Base-by-base conservation (phyloP, 768 basidiomycete genomes). In the Phylloporus rhodoxanthus region DNA sequence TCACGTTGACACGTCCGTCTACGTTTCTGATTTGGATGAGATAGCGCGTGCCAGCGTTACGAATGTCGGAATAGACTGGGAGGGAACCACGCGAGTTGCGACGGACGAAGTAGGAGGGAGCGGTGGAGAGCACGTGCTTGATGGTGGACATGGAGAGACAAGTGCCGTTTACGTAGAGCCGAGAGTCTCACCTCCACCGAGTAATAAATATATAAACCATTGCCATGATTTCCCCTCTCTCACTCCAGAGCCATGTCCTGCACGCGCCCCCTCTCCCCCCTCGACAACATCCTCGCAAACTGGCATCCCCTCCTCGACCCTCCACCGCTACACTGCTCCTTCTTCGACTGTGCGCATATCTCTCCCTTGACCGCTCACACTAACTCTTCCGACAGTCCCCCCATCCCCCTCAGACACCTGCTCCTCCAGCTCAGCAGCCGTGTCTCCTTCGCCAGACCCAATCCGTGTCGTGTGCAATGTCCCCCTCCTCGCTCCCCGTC, bases 41-140 rank as follows among this genome's bases (percentile, higher is more conserved):
- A 52, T 79, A 70, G 48, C 80, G 77, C 4, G 81, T 77, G 51
- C 83, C 78, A 26, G 68, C 79, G 63, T 84, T 87, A 54, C 84
- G 80, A 39, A 86, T 62, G 63, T 89, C 84, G 25, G 84, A 78
- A 65, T 88, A 88, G 21, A 91, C 84, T 38, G 87, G 87, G 26
- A 90, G 73, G 42, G 77, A 76, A 28, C 85, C 84, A 43, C 74
- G 74, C 41, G 77, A 65, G 65, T 86, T 89, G 53, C 87, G 78
- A 19, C 79, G 76, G 39, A 91, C 72, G 53, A 76, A 78, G 68
- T 87, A 91, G 49, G 58, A 51, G 20, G 33, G 23, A 1, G 44
- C 20, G 3, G 26, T 9, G 36, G 43, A 10, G 17, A 56, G 54
- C 52, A 60, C 50, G 53, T 62, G 59, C 53, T 7, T 48, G 25